Evolutionary conservation across 192 early-diverging fungal species (phyloP).

Genomic region (Coemansia guatemalensis): DNA sequence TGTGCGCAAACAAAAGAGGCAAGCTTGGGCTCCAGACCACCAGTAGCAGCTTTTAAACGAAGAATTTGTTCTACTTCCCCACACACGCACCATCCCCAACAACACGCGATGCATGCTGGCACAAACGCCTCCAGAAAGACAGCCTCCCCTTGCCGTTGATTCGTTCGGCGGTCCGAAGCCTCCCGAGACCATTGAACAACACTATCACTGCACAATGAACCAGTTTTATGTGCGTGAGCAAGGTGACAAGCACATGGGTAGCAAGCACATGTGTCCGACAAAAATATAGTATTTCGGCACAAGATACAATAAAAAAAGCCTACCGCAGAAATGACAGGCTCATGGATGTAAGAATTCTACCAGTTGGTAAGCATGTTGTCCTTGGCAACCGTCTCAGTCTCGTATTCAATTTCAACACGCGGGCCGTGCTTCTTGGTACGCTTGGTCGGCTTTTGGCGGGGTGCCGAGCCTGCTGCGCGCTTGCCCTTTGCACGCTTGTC

Average conservation of each 20-base stretch:
- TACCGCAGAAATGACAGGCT: not conserved
- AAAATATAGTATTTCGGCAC: not conserved
- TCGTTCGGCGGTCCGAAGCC: not conserved
- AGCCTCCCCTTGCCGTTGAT: not conserved
- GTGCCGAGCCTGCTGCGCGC: slow-evolving; percentile 27
- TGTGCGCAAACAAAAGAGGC: not conserved
- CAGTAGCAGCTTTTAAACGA: not conserved
- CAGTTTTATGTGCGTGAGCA: not conserved
- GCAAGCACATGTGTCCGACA: not conserved
- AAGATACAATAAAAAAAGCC: not conserved
- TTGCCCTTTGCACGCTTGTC: slow-evolving; percentile 25
- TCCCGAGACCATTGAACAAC: not conserved
- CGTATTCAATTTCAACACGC: slow-evolving; percentile 62
- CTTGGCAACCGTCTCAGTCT: slow-evolving; percentile 42
- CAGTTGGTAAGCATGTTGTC: slow-evolving; percentile 47
- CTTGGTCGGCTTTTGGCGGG: slow-evolving; percentile 41
- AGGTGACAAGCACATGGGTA: no score
- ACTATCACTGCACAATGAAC: not conserved
- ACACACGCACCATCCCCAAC: not conserved
- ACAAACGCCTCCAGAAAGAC: not conserved
- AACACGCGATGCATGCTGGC: not conserved
- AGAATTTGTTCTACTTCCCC: not conserved
- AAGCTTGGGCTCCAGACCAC: not conserved
- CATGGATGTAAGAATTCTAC: slow-evolving; percentile 1
- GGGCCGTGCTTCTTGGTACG: slow-evolving; percentile 49